Conservation (phyloP, 345 rosid species). For the Pugionium cornutum region DNA sequence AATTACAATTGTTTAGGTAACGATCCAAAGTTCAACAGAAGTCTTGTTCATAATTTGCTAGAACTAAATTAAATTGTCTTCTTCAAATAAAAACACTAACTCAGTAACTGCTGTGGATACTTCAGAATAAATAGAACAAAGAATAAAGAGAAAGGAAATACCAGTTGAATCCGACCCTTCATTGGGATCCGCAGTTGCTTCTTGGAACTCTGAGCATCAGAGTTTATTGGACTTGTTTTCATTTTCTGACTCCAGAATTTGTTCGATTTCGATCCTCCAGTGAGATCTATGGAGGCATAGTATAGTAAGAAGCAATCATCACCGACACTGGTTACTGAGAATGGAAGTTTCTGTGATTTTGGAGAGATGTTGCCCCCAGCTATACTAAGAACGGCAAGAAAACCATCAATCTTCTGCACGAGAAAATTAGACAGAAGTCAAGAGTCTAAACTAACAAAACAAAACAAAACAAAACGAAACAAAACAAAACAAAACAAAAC, state of each 20-base stretch:
- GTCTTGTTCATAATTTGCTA: background rate
- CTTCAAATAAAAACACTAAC: background rate
- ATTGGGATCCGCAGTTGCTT: conserved; percentile 73
- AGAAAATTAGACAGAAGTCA: conserved; percentile 23
- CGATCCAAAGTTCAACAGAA: too few species aligned
- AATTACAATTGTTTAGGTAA: background rate
- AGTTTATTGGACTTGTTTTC: conserved; percentile 50
- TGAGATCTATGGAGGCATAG: conserved; percentile 81
- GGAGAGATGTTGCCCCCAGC: conserved; percentile 90
- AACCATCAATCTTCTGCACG: conserved; percentile 78
- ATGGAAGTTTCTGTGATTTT: conserved; percentile 87
- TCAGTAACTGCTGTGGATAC: background rate
- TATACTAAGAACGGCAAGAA: conserved; percentile 90
- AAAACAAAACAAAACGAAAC: background rate
- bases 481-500: background rate
- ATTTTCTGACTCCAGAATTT: conserved; percentile 58
- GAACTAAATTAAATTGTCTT: background rate
- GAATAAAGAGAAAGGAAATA: conserved; percentile 38
- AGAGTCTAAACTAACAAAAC: conserved; percentile 1
- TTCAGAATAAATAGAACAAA: conserved; percentile 9
- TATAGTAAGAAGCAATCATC: conserved; percentile 79
- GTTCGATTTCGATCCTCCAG: conserved; percentile 54
- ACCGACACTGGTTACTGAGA: conserved; percentile 85
- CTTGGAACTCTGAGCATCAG: conserved; percentile 65
- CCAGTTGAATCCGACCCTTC: conserved; percentile 97